phyloP scores from a whole-genome alignment of 2,329 filamentous ascomycete genomes.

The Ascomycota sp. region DNA sequence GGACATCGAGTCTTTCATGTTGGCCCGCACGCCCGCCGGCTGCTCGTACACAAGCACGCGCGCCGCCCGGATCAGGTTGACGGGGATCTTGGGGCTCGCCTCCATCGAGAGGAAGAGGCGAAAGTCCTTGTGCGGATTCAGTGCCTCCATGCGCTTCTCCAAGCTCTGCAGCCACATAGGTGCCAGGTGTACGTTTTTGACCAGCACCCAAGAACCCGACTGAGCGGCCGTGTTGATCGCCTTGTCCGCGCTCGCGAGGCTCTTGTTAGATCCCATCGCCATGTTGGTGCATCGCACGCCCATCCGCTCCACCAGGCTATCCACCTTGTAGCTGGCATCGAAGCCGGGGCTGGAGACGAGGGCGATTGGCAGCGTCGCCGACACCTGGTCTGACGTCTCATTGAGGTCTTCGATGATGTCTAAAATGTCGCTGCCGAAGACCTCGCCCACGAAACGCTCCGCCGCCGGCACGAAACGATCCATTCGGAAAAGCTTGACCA shows the following conservation, averaged over 20 bases:
- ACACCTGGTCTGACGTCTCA: constrained; percentile 64
- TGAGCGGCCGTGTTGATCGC: constrained; percentile 83
- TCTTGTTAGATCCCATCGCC: constrained; percentile 96
- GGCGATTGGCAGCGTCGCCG: constrained; percentile 64
- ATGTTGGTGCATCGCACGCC: constrained; percentile 79
- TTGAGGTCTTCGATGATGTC: constrained; percentile 71
- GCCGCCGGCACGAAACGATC: constrained; percentile 86
- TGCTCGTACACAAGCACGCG: constrained; percentile 95
- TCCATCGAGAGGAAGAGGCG: constrained; percentile 96
- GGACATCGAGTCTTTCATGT: constrained; percentile 93
- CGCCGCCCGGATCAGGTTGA: constrained; percentile 81
- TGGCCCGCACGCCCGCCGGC: constrained; percentile 82
- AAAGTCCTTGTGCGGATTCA: constrained; percentile 86
- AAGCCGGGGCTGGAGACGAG: constrained; percentile 90
- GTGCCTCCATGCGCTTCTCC: constrained; percentile 85
- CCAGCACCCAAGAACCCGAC: constrained; percentile 79
- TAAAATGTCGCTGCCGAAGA: constrained; percentile 67
- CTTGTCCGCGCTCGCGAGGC: constrained; percentile 77
- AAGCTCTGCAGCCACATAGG: constrained; percentile 91
- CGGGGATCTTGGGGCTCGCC: constrained; percentile 84
- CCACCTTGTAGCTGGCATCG: constrained; percentile 97
- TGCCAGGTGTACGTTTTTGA: constrained; percentile 96
- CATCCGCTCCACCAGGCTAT: constrained; percentile 70
- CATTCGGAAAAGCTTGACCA: constrained; percentile 86
- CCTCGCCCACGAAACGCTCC: constrained; percentile 67